Base-by-base conservation (phyloP, 495 filamentous ascomycete species). In the Penicillium cataractarum region DNA sequence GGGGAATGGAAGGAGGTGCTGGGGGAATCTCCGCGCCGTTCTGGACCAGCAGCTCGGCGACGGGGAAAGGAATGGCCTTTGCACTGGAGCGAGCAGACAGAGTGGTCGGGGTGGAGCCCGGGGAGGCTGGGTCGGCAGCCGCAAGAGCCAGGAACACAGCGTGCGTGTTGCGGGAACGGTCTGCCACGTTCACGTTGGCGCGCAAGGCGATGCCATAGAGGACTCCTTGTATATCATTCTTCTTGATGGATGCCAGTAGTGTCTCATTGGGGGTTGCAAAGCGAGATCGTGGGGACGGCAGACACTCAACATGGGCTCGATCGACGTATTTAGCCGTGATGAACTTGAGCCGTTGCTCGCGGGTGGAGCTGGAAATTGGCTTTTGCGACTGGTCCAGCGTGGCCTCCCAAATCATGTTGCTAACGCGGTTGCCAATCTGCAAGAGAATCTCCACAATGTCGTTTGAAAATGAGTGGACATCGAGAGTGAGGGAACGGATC, bases 391-490 rank as follows among this genome's bases (percentile, higher is more conserved):
- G 84, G 62, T 96, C 91, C 24, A 97, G 80, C 54, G 77, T 93
- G 26, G 92, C 90, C 77, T 99, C 95, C 90, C 92, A 99, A 17
- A 99, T 83, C 88, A 95, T 93, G 71, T 99, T 99, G 63, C 92
- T 95, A 26, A 97, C 86, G 27, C 92, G 86, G 71, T 99, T 99
- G 55, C 96, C 96, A 61, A 98, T 85, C 39, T 92, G 89, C 57
- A 97, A 82, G 13, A 99, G 84, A n/a, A 98, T 86, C 67, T 98
- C 96, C 60, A 98, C 87, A 58, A 97, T 92, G 75, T 99, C 95
- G 46, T 91, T 91, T 1, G 94, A 97, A 74, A 98, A 99, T 1
- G 92, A 97, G 19, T 88, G 91, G 46, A 92, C 95, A 76, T 99
- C 95, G 22, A 99, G 84, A 0, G 95, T 98, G 29, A 99, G 86